These are phyloP conservation scores for Crotalaria pallida DNA, from an alignment of 306 rosid genomes.

Conservation along the genomic window DNA sequence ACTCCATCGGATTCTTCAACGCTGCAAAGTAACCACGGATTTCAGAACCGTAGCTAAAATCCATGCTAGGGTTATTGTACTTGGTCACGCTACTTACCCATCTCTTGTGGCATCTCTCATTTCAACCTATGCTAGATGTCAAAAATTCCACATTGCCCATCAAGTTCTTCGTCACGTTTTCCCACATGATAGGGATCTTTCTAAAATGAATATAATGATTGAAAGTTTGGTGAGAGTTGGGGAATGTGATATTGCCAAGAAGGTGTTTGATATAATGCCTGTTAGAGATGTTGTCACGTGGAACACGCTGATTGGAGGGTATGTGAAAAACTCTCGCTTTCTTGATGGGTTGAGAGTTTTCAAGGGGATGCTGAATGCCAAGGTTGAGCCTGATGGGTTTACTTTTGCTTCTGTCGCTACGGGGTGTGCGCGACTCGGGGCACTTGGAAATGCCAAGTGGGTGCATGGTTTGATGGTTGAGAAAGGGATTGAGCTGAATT, in stretches of 20 bases:
- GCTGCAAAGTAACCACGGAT: slow-evolving; percentile 30
- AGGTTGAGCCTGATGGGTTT: slow-evolving; percentile 60
- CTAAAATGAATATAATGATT: slow-evolving; percentile 38
- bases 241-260: slow-evolving; percentile 46
- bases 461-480: slow-evolving; percentile 53
- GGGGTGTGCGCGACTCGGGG: slow-evolving; percentile 60
- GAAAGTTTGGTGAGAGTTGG: slow-evolving; percentile 37
- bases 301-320: slow-evolving; percentile 63
- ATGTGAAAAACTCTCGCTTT: slow-evolving; percentile 41
- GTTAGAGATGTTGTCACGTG: slow-evolving; percentile 54
- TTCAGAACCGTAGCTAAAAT: slow-evolving; percentile 36
- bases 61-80: slow-evolving; percentile 42
- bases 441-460: slow-evolving; percentile 47
- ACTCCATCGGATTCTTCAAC: slow-evolving; percentile 40
- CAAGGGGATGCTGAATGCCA: slow-evolving; percentile 30
- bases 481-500: slow-evolving; percentile 44
- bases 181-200: slow-evolving; percentile 7
- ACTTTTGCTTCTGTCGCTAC: slow-evolving; percentile 58
- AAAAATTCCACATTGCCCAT: slow-evolving; percentile 15
- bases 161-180: slow-evolving; percentile 26
- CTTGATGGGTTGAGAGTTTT: slow-evolving; percentile 42
- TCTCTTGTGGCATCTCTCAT: slow-evolving; percentile 44
- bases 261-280: slow-evolving; percentile 43
- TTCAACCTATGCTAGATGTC: slow-evolving; percentile 39
- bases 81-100: slow-evolving; percentile 56